Percentiles rank a stretch among this genome's conserved stretches.
phyloP scores from a whole-genome alignment of 345 rosid genomes.

The Triadica sebifera region DNA sequence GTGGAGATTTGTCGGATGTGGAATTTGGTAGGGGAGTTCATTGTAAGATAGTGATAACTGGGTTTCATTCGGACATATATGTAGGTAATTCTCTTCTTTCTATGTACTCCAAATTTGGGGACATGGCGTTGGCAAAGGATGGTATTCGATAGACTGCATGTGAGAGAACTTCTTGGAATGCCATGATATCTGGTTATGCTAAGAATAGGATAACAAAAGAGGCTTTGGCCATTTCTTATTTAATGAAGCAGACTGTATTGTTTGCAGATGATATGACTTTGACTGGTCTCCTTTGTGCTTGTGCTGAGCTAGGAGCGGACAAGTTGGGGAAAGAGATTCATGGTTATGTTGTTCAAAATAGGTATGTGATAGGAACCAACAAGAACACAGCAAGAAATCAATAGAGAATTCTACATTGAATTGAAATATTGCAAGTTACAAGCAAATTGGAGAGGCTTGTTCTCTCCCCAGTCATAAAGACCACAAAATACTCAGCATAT shows the following conservation, averaged over 20 bases:
- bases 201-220: conserved; percentile 18
- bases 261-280: conserved; percentile 21
- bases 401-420: no score
- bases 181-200: conserved; percentile 23
- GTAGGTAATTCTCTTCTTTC: conserved; percentile 25
- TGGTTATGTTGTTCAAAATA: conserved; percentile 23
- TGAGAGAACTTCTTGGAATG: conserved; percentile 31
- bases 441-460: no score
- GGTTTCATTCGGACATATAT: conserved; percentile 20
- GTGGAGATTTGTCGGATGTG: conserved; percentile 24
- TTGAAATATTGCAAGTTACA: no score
- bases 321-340: conserved; percentile 23
- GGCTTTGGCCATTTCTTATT: conserved; percentile 9
- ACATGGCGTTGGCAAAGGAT: conserved; percentile 1
- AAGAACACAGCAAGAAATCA: no score
- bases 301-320: conserved; percentile 9
- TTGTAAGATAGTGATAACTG: conserved; percentile 18
- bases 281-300: conserved; percentile 22
- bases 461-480: no score
- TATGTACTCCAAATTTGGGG: conserved; percentile 20
- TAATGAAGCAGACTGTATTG: conserved; percentile 17
- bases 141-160: conserved; percentile 34
- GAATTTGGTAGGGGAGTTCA: conserved; percentile 23
- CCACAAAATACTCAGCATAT: no score
- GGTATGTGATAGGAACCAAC: no score